A percentile compares a stretch with the other conserved stretches of the same genome.
Conservation (phyloP, 108 stramenopile genomes). For the Chaetoceros tenuissimus region DNA sequence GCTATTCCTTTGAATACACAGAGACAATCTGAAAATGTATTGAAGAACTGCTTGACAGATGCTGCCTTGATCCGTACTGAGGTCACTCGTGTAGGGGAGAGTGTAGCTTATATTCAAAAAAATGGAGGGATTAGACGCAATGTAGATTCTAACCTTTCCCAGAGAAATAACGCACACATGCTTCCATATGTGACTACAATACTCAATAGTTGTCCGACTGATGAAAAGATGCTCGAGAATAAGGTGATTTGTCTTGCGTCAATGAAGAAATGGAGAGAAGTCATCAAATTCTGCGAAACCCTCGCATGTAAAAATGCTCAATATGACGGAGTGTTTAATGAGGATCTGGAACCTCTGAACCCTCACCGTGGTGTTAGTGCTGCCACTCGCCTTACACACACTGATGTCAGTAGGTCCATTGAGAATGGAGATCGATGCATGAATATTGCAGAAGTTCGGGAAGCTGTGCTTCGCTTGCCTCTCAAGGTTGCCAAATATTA, state of each 20-base stretch:
- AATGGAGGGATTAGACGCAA: not conserved
- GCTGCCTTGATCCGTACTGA: constrained; percentile 51
- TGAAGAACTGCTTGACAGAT: constrained; percentile 50
- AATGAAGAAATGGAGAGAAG: constrained; percentile 68
- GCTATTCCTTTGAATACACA: not conserved
- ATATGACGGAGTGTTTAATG: constrained; percentile 55
- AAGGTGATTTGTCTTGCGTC: constrained; percentile 49
- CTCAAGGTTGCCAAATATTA: constrained; percentile 40
- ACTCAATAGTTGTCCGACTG: constrained; percentile 41
- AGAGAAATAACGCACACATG: constrained; percentile 33
- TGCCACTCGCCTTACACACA: constrained; percentile 24
- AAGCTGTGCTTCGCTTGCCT: constrained; percentile 64
- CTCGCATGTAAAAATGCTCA: constrained; percentile 46
- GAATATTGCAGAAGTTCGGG: constrained; percentile 42
- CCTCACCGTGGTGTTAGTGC: constrained; percentile 45
- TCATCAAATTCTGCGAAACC: constrained; percentile 57
- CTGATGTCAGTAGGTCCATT: constrained; percentile 15
- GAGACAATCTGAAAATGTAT: constrained; percentile 21
- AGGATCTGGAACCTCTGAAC: constrained; percentile 42
- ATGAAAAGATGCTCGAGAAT: constrained; percentile 35
- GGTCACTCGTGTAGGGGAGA: constrained; percentile 31
- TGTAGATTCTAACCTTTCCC: not conserved
- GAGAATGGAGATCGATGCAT: constrained; percentile 22
- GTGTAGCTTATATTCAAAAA: constrained; percentile 7
- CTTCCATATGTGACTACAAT: constrained; percentile 50